Evolutionary conservation across 1,284 basidiomycete species (phyloP).

Genomic region (Irpex rosettiformis): DNA sequence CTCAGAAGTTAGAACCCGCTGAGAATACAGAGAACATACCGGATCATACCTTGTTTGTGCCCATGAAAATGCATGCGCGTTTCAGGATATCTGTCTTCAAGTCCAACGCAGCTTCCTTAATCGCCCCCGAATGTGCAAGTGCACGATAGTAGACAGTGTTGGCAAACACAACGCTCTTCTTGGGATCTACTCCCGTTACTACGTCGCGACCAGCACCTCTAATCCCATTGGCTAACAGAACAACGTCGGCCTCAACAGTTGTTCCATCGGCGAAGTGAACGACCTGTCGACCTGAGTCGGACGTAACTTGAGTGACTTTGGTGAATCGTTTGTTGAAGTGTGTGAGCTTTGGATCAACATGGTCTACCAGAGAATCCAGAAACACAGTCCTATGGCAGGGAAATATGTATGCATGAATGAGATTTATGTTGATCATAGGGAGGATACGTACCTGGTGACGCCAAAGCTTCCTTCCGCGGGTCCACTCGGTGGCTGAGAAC

Average conservation of each 20-base stretch:
- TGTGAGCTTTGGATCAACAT: slow-evolving; percentile 35
- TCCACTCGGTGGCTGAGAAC: slow-evolving; percentile 32
- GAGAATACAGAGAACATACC: no score
- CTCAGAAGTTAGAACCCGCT: background rate
- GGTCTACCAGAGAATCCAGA: slow-evolving; percentile 41
- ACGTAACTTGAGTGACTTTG: slow-evolving; percentile 24
- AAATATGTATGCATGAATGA: background rate
- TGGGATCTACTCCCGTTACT: slow-evolving; percentile 29
- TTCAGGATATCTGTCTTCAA: slow-evolving; percentile 30
- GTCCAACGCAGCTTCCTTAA: slow-evolving; percentile 33
- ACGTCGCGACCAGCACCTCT: slow-evolving; percentile 36
- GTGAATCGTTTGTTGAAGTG: slow-evolving; percentile 48
- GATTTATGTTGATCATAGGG: background rate
- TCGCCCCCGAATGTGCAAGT: slow-evolving; percentile 32
- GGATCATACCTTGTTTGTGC: slow-evolving; percentile 11
- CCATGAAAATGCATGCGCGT: background rate
- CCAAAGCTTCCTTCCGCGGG: slow-evolving; percentile 30
- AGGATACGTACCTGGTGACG: slow-evolving; percentile 19
- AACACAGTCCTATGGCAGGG: slow-evolving; percentile 36
- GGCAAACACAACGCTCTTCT: slow-evolving; percentile 32
- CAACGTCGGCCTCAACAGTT: slow-evolving; percentile 39
- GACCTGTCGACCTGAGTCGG: slow-evolving; percentile 23
- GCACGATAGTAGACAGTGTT: slow-evolving; percentile 43
- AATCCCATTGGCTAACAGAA: slow-evolving; percentile 50
- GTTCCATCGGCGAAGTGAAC: slow-evolving; percentile 44